A percentile compares a stretch with the other conserved stretches of the same genome.
These are phyloP conservation scores for Penicillium ochrochloron DNA, from an alignment of 495 filamentous ascomycete species.

Conservation along the genomic window DNA sequence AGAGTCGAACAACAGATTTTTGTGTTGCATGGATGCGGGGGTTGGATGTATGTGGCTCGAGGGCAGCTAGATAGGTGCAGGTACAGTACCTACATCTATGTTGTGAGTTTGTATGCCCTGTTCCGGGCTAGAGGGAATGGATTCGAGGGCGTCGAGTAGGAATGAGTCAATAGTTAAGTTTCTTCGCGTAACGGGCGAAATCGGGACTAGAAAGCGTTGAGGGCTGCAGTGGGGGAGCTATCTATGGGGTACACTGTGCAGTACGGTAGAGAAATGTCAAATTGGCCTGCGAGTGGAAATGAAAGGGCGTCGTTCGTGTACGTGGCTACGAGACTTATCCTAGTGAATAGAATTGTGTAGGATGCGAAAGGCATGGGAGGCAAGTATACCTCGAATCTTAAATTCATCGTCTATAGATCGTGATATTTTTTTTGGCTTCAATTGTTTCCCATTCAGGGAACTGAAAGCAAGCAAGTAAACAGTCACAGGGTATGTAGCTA, in stretches of 20 bases:
- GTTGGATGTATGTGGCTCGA: background rate
- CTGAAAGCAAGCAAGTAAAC: no score
- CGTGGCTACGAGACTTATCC: background rate
- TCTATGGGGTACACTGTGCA: background rate
- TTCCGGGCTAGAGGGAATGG: background rate
- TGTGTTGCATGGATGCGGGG: conserved; percentile 4
- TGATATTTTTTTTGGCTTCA: background rate
- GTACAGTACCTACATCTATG: background rate
- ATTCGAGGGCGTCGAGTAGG: background rate
- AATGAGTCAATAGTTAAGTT: no score
- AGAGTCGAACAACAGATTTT: background rate
- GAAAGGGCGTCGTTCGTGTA: background rate
- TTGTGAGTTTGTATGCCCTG: background rate
- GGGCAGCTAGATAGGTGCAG: background rate
- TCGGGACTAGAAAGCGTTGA: background rate
- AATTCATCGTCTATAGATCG: background rate
- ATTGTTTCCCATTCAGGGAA: background rate
- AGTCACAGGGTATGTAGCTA: background rate
- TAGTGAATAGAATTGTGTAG: background rate
- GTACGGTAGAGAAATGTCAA: background rate
- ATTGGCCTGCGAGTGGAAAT: background rate
- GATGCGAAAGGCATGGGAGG: background rate
- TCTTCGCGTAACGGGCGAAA: background rate
- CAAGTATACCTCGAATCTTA: background rate
- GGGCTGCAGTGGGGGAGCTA: background rate